Base-by-base conservation (phyloP, 108 stramenopile genomes). In the Schizochytrium sp. region DNA sequence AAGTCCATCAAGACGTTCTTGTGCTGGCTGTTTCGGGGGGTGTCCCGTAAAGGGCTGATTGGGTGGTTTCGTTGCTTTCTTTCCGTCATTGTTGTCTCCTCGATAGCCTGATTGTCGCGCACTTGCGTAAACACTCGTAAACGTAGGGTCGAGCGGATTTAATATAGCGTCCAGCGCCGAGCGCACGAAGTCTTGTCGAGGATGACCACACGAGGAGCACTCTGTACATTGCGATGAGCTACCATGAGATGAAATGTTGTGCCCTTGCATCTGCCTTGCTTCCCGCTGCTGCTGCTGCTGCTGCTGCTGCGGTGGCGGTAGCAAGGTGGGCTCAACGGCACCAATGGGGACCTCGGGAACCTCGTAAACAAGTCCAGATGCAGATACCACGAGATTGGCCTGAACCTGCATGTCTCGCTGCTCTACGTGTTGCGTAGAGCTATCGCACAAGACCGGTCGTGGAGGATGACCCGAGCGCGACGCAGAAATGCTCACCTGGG, bases 361-460 rank as follows among this genome's bases (percentile, higher is more conserved):
- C 28, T 83, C 76, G 51, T 83, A 83, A 18, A 83, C 76, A 18
- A 83, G 45, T 23, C 76, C 76, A 12, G 76, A 83, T 55, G 76
- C 76, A 12, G 76, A 83, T 12, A 83, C 76, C 10, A 83, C 76
- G 18, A 83, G 23, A 83, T 83, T 83, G n/a, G 76, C 76, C 51
- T 83, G 76, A 23, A 83, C 76, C 51, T 83, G 48, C 19, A 83
- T 23, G n/a, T 83, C 51, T 12, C 25, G n/a, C 6, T 12, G 18
- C 28, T 83, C 76, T 6, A 83, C 4, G 76, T 83, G 48, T 4
- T 83, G 76, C 4, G 76, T 83, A 6, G 48, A 53, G 28, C 23
- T 28, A 4, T 83, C 76, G n/a, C 51, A 41, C 63, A 69, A 5
- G 25, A 41, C 55, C 55, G 55, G 55, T 57, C 55, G 8, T 1